phyloP scores from a whole-genome alignment of 129 eudicot species.

The Smallanthus sonchifolius region DNA sequence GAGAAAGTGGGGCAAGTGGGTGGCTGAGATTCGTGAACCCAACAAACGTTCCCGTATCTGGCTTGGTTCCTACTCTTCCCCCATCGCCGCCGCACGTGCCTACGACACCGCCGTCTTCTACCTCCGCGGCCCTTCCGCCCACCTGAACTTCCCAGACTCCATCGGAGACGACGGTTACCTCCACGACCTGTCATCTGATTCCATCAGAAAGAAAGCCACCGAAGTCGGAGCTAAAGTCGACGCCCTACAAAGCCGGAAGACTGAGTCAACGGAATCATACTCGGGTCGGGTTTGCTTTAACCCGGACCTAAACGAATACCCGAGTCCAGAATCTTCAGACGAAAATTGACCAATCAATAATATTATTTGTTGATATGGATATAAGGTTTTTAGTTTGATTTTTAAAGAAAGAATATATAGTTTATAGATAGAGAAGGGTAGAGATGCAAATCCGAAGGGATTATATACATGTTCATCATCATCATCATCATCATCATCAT shows the following conservation, averaged over 20 bases:
- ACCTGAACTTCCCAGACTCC: constrained; percentile 74
- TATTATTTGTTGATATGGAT: constrained; percentile 10
- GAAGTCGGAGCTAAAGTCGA: constrained; percentile 92
- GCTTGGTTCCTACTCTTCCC: constrained; percentile 91
- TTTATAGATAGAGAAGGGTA: constrained; percentile 15
- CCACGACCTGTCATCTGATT: constrained; percentile 60
- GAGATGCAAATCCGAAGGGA: constrained; percentile 33
- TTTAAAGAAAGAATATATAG: not conserved
- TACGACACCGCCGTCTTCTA: constrained; percentile 87
- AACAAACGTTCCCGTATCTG: constrained; percentile 81
- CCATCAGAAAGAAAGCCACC: constrained; percentile 72
- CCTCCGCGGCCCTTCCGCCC: constrained; percentile 82
- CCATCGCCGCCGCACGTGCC: constrained; percentile 93
- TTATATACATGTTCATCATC: constrained; percentile 20
- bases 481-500: not conserved
- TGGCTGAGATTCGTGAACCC: constrained; percentile 91
- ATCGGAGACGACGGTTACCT: constrained; percentile 35
- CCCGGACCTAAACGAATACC: constrained; percentile 78
- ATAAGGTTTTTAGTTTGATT: not conserved
- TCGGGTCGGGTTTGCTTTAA: constrained; percentile 38
- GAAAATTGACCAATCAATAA: constrained; percentile 27
- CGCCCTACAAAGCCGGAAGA: constrained; percentile 43
- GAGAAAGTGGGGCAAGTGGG: constrained; percentile 99
- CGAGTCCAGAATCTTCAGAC: constrained; percentile 68
- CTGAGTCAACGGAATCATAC: constrained; percentile 10